Percentiles rank a stretch among this genome's conserved stretches.
Conservation (phyloP, 1,284 basidiomycete genomes). For the Porodaedalea pini region DNA sequence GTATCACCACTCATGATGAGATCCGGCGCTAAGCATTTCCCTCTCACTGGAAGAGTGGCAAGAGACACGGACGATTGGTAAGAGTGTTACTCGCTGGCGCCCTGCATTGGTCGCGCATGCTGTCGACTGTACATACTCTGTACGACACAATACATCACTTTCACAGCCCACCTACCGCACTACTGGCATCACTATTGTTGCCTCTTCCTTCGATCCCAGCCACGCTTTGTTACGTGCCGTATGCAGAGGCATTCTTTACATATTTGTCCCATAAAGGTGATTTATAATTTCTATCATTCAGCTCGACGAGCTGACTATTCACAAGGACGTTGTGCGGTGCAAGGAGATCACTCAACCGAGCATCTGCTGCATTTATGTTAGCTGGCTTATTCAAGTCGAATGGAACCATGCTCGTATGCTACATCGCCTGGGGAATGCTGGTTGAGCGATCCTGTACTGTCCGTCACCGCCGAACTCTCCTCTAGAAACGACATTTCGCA, state of each 20-base stretch:
- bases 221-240: conserved; percentile 67
- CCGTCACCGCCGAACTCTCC: neutral
- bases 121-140: conserved; percentile 51
- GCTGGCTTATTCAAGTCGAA: conserved; percentile 80
- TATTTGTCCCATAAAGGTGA: conserved; percentile 73
- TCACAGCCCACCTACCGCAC: conserved; percentile 46
- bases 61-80: conserved; percentile 19
- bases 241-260: conserved; percentile 85
- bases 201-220: conserved; percentile 80
- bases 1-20: conserved; percentile 60
- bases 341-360: conserved; percentile 44
- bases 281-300: conserved; percentile 18
- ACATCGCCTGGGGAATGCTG: conserved; percentile 68
- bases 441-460: conserved; percentile 37
- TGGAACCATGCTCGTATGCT: conserved; percentile 72
- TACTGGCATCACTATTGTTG: conserved; percentile 63
- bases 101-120: conserved; percentile 40
- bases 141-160: conserved; percentile 58
- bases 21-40: conserved; percentile 29
- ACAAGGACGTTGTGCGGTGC: conserved; percentile 63
- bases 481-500: conserved; percentile 10
- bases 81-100: conserved; percentile 21
- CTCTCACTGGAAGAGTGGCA: conserved; percentile 8
- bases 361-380: conserved; percentile 59
- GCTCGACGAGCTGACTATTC: conserved; percentile 11